Percentiles rank a stretch among this genome's conserved stretches.
These are phyloP conservation scores for Bryoglossum gracile DNA, from an alignment of 495 filamentous ascomycete genomes.

Conservation along the genomic window DNA sequence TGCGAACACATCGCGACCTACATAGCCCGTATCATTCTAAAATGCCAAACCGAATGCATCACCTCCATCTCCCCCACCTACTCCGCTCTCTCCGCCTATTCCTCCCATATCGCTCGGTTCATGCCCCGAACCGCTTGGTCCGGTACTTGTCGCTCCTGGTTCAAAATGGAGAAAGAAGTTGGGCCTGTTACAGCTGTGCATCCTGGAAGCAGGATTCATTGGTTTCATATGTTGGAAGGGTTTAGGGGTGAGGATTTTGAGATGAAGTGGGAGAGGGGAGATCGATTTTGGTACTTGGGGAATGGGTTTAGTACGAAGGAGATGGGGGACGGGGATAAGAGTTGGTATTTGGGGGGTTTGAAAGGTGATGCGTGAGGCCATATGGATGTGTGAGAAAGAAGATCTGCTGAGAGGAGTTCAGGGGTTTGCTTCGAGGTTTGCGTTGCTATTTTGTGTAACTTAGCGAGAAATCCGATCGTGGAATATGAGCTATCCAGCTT, in stretches of 20 bases:
- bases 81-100: slow-evolving; percentile 54
- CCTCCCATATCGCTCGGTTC: slow-evolving; percentile 54
- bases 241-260: slow-evolving; percentile 17
- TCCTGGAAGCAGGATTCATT: slow-evolving; percentile 35
- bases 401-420: no score
- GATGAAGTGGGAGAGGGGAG: slow-evolving; percentile 28
- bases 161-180: slow-evolving; percentile 30
- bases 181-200: slow-evolving; percentile 33
- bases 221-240: slow-evolving; percentile 32
- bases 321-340: slow-evolving; percentile 22
- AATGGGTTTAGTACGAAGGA: slow-evolving; percentile 34
- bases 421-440: no score
- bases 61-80: slow-evolving; percentile 43
- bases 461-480: no score
- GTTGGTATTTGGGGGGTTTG: slow-evolving; percentile 45
- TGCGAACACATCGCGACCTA: slow-evolving; percentile 50
- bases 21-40: slow-evolving; percentile 53
- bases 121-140: slow-evolving; percentile 54
- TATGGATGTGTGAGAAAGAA: no score
- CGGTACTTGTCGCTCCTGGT: slow-evolving; percentile 18
- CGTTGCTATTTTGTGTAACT: no score
- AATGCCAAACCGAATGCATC: slow-evolving; percentile 54
- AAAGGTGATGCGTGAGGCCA: no score
- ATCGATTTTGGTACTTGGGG: slow-evolving; percentile 35
- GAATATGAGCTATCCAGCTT: no score